phyloP scores from a whole-genome alignment of 768 basidiomycete genomes.

The Boletus reticulatus region DNA sequence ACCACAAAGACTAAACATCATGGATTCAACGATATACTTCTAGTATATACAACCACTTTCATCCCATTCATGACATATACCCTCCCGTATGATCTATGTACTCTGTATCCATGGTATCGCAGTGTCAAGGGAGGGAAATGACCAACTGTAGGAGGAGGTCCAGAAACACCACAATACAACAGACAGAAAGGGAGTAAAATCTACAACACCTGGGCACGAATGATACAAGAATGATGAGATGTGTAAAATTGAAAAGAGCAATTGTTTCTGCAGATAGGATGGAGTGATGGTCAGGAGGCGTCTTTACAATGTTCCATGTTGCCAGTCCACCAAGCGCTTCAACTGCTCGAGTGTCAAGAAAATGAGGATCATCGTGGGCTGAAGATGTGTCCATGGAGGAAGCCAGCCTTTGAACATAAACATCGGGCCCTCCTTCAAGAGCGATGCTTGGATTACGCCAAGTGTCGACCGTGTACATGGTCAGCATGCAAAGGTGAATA shows the following conservation, averaged over 20 bases:
- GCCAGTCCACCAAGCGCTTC: conserved; percentile 67
- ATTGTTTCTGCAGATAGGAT: no score
- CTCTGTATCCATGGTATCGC: conserved; percentile 5
- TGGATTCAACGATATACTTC: background rate
- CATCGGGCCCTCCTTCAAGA: conserved; percentile 74
- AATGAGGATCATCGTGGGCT: conserved; percentile 86
- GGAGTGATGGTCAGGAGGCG: no score
- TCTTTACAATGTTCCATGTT: conserved; percentile 34
- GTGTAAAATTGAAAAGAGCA: no score
- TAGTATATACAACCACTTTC: background rate
- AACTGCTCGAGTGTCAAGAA: conserved; percentile 83
- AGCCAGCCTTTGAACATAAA: conserved; percentile 96
- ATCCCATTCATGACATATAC: background rate
- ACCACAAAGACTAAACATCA: no score
- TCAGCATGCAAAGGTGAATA: background rate
- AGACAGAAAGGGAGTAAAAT: background rate
- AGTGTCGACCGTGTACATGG: conserved; percentile 56
- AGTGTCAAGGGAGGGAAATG: background rate
- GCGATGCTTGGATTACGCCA: conserved; percentile 61
- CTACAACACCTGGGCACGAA: background rate
- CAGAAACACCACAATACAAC: background rate
- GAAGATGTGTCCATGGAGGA: conserved; percentile 81
- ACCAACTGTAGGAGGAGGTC: background rate
- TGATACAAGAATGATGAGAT: background rate
- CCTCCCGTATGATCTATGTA: background rate